phyloP scores from a whole-genome alignment of 2,329 filamentous ascomycete genomes.

The Uncinocarpus reesii region DNA sequence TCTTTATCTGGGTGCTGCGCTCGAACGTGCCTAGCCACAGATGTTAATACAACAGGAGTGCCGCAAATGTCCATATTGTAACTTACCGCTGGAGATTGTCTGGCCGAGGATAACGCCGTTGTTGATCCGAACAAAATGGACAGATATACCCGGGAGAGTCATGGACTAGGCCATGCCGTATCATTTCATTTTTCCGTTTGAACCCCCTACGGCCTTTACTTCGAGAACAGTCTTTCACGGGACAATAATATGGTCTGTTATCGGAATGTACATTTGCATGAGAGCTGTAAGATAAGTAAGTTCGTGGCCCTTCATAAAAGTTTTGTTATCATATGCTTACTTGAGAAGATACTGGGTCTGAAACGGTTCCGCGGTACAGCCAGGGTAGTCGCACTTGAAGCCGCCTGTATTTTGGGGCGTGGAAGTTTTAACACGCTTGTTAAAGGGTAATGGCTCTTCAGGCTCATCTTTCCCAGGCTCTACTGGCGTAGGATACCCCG shows the following conservation, averaged over 20 bases:
- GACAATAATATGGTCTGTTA: slow-evolving; percentile 54
- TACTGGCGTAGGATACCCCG: slow-evolving; percentile 33
- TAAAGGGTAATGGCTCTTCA: slow-evolving; percentile 3
- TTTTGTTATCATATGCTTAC: slow-evolving; percentile 33
- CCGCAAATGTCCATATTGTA: neutral
- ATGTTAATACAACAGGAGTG: neutral
- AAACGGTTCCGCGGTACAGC: slow-evolving; percentile 50
- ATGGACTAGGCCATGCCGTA: slow-evolving; percentile 76
- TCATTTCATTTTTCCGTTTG: slow-evolving; percentile 62
- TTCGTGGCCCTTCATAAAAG: neutral
- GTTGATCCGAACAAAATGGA: slow-evolving; percentile 85
- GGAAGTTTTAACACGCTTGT: slow-evolving; percentile 20
- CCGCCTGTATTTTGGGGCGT: slow-evolving; percentile 23
- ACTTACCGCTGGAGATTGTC: slow-evolving; percentile 87
- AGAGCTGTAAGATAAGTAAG: slow-evolving; percentile 27
- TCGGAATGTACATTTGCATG: slow-evolving; percentile 54
- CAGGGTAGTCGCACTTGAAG: slow-evolving; percentile 46
- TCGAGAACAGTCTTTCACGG: slow-evolving; percentile 47
- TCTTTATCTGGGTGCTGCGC: slow-evolving; percentile 85
- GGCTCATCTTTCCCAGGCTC: slow-evolving; percentile 21
- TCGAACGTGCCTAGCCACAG: slow-evolving; percentile 64
- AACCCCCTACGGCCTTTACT: slow-evolving; percentile 56
- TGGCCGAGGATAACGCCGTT: slow-evolving; percentile 88
- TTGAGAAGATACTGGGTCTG: slow-evolving; percentile 57
- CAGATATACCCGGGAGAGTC: slow-evolving; percentile 91